These are phyloP conservation scores for Claviceps sp. DNA, from an alignment of 2,329 filamentous ascomycete genomes.

Conservation along the genomic window DNA sequence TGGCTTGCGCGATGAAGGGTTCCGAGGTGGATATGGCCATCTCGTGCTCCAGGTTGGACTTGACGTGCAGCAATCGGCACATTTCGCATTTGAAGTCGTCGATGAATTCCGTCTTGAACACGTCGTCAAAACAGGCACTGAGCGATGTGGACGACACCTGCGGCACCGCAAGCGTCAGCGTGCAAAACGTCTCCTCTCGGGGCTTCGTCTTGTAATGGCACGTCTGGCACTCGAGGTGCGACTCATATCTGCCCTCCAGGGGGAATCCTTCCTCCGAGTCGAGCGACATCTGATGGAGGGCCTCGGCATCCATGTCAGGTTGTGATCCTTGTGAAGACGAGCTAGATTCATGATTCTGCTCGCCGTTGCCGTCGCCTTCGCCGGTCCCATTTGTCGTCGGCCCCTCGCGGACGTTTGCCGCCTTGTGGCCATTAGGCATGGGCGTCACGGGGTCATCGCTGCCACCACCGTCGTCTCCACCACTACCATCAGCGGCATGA, in stretches of 20 bases:
- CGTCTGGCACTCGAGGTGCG: slow-evolving; percentile 84
- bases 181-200: slow-evolving; percentile 74
- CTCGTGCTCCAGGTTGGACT: slow-evolving; percentile 49
- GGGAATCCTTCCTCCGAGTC: slow-evolving; percentile 65
- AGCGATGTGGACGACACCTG: slow-evolving; percentile 69
- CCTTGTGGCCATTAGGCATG: not conserved
- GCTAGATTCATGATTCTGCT: not conserved
- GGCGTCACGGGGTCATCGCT: slow-evolving; percentile 8
- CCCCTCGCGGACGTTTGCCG: not conserved
- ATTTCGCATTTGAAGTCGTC: slow-evolving; percentile 94
- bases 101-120: slow-evolving; percentile 91
- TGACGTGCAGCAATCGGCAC: slow-evolving; percentile 74
- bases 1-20: slow-evolving; percentile 35
- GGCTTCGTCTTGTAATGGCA: slow-evolving; percentile 85
- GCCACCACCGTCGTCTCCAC: slow-evolving; percentile 10
- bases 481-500: slow-evolving; percentile 7
- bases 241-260: slow-evolving; percentile 81
- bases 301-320: not conserved
- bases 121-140: slow-evolving; percentile 79
- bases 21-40: slow-evolving; percentile 40
- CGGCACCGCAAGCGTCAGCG: slow-evolving; percentile 81
- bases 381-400: not conserved
- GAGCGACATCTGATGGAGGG: slow-evolving; percentile 10
- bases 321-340: not conserved
- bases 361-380: not conserved